These are phyloP conservation scores for Monosporozyma siamensis DNA, from an alignment of 805 yeast genomes.

Conservation along the genomic window DNA sequence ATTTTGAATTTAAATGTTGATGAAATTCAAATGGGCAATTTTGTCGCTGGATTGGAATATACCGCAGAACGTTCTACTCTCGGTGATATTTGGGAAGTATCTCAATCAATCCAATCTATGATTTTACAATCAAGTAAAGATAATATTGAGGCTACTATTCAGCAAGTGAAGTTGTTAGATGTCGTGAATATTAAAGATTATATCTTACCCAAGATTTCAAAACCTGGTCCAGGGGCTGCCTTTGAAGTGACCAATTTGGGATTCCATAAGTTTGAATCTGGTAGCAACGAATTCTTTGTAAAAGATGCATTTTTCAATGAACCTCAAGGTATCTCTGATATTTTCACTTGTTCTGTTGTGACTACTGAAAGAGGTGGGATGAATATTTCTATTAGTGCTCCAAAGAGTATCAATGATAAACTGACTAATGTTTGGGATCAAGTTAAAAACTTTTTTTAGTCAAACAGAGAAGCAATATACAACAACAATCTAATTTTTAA, in stretches of 20 bases:
- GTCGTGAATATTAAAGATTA: constrained; percentile 13
- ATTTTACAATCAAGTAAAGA: constrained; percentile 4
- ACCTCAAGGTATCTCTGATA: constrained; percentile 22
- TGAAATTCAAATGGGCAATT: constrained; percentile 18
- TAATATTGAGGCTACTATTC: constrained; percentile 11
- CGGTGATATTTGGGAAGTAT: constrained; percentile 13
- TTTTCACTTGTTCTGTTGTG: constrained; percentile 17
- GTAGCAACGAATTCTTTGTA: constrained; percentile 9
- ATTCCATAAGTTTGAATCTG: constrained; percentile 11
- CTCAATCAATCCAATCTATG: constrained; percentile 8
- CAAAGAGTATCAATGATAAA: constrained; percentile 6
- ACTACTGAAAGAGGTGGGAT: constrained; percentile 23
- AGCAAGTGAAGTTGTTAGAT: constrained; percentile 18
- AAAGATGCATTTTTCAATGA: constrained; percentile 21
- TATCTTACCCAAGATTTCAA: constrained; percentile 12
- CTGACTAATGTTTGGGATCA: constrained; percentile 1
- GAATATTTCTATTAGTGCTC: constrained; percentile 18
- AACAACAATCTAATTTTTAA: neutral
- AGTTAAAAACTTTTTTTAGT: neutral
- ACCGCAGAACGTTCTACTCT: constrained; percentile 1
- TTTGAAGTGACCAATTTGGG: constrained; percentile 28
- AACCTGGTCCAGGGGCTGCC: constrained; percentile 16
- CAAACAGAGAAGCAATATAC: neutral
- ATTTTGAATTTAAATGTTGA: constrained; percentile 5
- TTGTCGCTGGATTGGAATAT: constrained; percentile 14